phyloP scores from a whole-genome alignment of 1,284 basidiomycete species.

The Testicularia cyperi region DNA sequence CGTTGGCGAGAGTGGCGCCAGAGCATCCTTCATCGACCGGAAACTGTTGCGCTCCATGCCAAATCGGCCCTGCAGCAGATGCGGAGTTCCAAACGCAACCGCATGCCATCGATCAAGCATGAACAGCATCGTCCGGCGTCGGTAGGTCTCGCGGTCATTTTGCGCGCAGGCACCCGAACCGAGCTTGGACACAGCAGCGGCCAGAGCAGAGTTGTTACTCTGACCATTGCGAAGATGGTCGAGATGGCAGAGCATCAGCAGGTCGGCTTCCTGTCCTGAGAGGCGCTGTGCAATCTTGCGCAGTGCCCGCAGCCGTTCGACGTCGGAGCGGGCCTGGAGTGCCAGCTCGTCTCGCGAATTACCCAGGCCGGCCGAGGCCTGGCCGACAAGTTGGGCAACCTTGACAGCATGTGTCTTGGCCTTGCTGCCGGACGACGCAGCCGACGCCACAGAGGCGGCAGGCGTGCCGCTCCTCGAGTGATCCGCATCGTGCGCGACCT shows the following conservation, averaged over 20 bases:
- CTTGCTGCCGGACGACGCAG: conserved; percentile 1
- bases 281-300: conserved; percentile 17
- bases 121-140: conserved; percentile 29
- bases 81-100: conserved; percentile 29
- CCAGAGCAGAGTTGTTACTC: conserved; percentile 37
- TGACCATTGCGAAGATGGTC: conserved; percentile 35
- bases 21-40: conserved; percentile 25
- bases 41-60: conserved; percentile 30
- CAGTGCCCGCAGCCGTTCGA: conserved; percentile 8
- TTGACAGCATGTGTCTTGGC: conserved; percentile 12
- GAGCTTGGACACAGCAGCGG: conserved; percentile 40
- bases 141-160: conserved; percentile 18
- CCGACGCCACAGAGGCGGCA: too few species aligned
- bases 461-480: conserved; percentile 1
- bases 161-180: conserved; percentile 17
- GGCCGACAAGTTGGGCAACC: conserved; percentile 19
- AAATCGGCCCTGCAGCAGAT: conserved; percentile 26
- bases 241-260: conserved; percentile 43
- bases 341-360: conserved; percentile 10
- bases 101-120: conserved; percentile 47
- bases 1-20: conserved; percentile 14
- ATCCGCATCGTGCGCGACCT: not conserved
- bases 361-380: conserved; percentile 23
- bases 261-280: conserved; percentile 35
- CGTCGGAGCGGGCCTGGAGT: conserved; percentile 2